These are phyloP conservation scores for Ceratobasidium sp. DNA, from an alignment of 1,284 basidiomycete species.

Conservation along the genomic window DNA sequence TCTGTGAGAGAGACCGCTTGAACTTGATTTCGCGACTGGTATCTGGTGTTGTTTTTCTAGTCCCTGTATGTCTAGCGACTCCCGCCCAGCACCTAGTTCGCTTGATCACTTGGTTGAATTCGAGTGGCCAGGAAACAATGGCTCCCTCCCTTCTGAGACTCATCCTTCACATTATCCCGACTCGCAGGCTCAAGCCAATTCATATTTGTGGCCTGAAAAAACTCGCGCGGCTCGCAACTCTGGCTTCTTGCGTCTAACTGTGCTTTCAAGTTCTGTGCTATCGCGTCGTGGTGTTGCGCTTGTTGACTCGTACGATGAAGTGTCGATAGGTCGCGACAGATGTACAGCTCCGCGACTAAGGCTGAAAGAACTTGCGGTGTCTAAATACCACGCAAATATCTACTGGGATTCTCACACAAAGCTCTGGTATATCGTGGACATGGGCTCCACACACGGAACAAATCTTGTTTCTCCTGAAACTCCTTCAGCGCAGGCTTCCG, in stretches of 20 bases:
- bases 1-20: too few species aligned
- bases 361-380: conserved; percentile 82
- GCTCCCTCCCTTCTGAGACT: background rate
- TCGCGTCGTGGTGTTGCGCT: conserved; percentile 58
- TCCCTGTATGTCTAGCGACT: too few species aligned
- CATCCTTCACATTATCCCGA: background rate
- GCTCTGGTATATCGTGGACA: conserved; percentile 78
- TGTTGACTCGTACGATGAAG: conserved; percentile 69
- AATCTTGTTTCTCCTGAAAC: conserved; percentile 34
- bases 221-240: conserved; percentile 8
- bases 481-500: conserved; percentile 5
- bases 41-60: too few species aligned
- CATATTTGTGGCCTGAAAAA: background rate
- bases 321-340: conserved; percentile 75
- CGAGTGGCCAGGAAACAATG: conserved; percentile 24
- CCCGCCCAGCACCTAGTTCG: background rate
- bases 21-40: too few species aligned
- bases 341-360: conserved; percentile 68
- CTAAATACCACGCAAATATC: conserved; percentile 77
- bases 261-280: conserved; percentile 21
- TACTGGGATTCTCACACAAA: conserved; percentile 70
- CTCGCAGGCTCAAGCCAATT: background rate
- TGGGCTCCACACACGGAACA: conserved; percentile 84
- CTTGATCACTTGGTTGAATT: conserved; percentile 4
- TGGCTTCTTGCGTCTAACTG: conserved; percentile 25